phyloP scores from a whole-genome alignment of 192 early-diverging fungal genomes.

The Coemansia sp. region DNA sequence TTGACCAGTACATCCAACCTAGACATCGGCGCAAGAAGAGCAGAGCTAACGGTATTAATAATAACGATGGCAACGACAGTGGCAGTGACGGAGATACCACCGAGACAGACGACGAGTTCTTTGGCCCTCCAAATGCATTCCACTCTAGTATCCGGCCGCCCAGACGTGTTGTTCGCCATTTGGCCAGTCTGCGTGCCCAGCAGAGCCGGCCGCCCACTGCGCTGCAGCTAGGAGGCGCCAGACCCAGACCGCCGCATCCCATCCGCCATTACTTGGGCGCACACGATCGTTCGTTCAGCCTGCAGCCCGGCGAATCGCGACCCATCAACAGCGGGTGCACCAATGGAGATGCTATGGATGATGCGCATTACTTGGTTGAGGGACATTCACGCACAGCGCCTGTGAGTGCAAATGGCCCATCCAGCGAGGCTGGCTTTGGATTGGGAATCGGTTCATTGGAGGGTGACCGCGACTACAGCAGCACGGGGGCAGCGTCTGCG shows the following conservation, averaged over 20 bases:
- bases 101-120: conserved; percentile 54
- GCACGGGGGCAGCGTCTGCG: background rate
- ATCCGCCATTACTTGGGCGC: background rate
- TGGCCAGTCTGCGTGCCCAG: conserved; percentile 38
- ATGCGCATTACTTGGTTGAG: background rate
- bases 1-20: background rate
- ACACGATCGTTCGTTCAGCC: background rate
- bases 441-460: conserved; percentile 31
- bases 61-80: conserved; percentile 2
- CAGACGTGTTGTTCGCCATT: conserved; percentile 36
- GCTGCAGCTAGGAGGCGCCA: conserved; percentile 20
- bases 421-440: conserved; percentile 16
- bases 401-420: background rate
- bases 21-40: background rate
- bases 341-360: background rate
- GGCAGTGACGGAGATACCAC: conserved; percentile 39
- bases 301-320: background rate
- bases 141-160: conserved; percentile 44
- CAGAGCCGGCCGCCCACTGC: conserved; percentile 19
- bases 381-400: conserved; percentile 35
- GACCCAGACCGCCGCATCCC: background rate
- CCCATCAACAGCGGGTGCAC: background rate
- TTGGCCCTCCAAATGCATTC: conserved; percentile 25
- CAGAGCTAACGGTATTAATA: background rate
- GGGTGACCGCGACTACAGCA: background rate